A percentile compares a stretch with the other conserved stretches of the same genome.
Conservation (phyloP, 495 filamentous ascomycete species). For the Aspergillus homomorphus region DNA sequence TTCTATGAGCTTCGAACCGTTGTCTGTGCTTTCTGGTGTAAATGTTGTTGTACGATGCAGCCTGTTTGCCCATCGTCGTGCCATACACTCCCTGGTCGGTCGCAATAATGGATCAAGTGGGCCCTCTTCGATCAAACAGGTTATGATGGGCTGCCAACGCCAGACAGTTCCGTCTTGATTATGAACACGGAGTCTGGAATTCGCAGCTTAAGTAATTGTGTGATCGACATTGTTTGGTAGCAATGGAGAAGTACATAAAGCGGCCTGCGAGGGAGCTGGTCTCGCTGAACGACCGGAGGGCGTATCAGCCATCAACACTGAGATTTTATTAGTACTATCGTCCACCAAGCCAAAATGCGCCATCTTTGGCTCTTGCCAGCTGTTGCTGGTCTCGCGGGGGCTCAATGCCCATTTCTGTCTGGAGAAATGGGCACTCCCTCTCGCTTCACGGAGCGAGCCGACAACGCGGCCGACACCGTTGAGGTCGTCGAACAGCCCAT, state of each 20-base stretch:
- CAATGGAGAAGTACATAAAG: not conserved
- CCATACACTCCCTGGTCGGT: not conserved
- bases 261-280: no score
- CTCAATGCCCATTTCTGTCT: slow-evolving; percentile 1
- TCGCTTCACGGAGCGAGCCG: not conserved
- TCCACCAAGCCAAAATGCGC: no score
- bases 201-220: not conserved
- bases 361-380: slow-evolving; percentile 1
- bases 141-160: not conserved
- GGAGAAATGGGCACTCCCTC: not conserved
- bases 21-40: not conserved
- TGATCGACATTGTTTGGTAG: not conserved
- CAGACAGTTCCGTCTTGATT: not conserved
- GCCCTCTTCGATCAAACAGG: not conserved
- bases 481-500: slow-evolving; percentile 41
- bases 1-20: not conserved
- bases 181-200: not conserved
- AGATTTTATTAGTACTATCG: no score
- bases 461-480: slow-evolving; percentile 19
- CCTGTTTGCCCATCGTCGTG: not conserved
- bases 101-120: not conserved
- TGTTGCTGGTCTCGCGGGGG: slow-evolving; percentile 3
- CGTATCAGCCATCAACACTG: no score
- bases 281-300: no score
- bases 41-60: not conserved